Conservation (phyloP, 768 basidiomycete genomes). For the Serendipita vermifera region DNA sequence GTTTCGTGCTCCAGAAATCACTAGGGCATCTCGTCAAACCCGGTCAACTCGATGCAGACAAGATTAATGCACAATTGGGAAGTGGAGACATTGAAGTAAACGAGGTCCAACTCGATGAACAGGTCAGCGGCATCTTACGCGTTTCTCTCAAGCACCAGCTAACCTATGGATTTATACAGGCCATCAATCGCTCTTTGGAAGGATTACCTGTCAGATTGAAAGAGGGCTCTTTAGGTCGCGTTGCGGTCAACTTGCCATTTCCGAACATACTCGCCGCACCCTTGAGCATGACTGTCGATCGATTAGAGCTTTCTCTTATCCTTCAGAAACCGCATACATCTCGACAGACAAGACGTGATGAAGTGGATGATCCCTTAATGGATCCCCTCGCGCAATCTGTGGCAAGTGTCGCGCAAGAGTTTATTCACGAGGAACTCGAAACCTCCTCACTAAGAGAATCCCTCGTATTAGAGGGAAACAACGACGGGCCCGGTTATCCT, state of each 20-base stretch:
- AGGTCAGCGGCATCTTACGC: conserved; percentile 38
- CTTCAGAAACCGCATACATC: conserved; percentile 16
- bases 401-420: conserved; percentile 72
- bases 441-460: conserved; percentile 60
- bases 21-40: conserved; percentile 80
- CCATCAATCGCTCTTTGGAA: conserved; percentile 59
- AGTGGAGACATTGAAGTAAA: conserved; percentile 79
- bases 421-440: conserved; percentile 78
- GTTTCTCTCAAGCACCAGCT: not conserved
- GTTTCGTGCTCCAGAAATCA: conserved; percentile 70
- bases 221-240: conserved; percentile 58
- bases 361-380: not conserved
- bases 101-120: conserved; percentile 63
- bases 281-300: conserved; percentile 47
- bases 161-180: conserved; percentile 30
- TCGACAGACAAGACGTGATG: not conserved
- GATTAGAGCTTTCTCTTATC: conserved; percentile 13
- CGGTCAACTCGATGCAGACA: conserved; percentile 73
- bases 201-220: conserved; percentile 55
- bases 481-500: conserved; percentile 36
- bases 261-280: conserved; percentile 69
- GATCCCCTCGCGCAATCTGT: conserved; percentile 60
- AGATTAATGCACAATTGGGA: conserved; percentile 89
- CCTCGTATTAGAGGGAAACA: conserved; percentile 28
- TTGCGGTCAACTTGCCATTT: conserved; percentile 72